Conservation (phyloP, 1,284 basidiomycete genomes). For the Heterobasidion annosum region DNA sequence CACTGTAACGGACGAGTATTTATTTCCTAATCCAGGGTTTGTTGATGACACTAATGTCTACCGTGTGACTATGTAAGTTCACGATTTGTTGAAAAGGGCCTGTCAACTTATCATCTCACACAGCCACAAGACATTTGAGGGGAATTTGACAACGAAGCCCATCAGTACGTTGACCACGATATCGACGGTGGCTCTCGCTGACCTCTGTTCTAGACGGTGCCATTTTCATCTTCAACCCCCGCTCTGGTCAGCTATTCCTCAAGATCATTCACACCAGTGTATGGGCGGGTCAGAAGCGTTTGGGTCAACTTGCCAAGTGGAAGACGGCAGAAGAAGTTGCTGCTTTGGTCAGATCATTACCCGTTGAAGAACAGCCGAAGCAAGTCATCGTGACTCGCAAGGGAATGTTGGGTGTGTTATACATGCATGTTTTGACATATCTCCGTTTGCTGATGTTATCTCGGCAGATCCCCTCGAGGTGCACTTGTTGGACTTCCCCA, state of each 20-base stretch:
- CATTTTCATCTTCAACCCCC: constrained; percentile 99
- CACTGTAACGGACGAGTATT: neutral
- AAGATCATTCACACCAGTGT: constrained; percentile 99
- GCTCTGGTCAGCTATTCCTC: constrained; percentile 96
- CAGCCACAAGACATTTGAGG: constrained; percentile 98
- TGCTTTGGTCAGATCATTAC: constrained; percentile 91
- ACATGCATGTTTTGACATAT: neutral
- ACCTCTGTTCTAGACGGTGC: constrained; percentile 63
- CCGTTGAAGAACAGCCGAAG: constrained; percentile 99
- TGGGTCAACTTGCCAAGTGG: constrained; percentile 99
- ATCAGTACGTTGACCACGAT: constrained; percentile 59
- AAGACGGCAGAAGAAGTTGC: constrained; percentile 99
- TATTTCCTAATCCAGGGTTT: constrained; percentile 51
- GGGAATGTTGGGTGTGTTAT: constrained; percentile 85
- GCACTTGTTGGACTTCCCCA: constrained; percentile 98
- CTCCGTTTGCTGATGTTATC: constrained; percentile 5
- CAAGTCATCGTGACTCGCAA: constrained; percentile 99
- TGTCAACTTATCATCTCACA: neutral
- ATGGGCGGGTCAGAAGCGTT: constrained; percentile 99
- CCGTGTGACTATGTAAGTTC: constrained; percentile 87
- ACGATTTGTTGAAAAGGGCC: neutral
- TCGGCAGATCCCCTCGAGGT: constrained; percentile 86
- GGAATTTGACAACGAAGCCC: constrained; percentile 98
- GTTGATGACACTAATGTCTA: constrained; percentile 99
- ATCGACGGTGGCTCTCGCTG: neutral